phyloP scores from a whole-genome alignment of 306 rosid genomes.

The Glycine tomentella region DNA sequence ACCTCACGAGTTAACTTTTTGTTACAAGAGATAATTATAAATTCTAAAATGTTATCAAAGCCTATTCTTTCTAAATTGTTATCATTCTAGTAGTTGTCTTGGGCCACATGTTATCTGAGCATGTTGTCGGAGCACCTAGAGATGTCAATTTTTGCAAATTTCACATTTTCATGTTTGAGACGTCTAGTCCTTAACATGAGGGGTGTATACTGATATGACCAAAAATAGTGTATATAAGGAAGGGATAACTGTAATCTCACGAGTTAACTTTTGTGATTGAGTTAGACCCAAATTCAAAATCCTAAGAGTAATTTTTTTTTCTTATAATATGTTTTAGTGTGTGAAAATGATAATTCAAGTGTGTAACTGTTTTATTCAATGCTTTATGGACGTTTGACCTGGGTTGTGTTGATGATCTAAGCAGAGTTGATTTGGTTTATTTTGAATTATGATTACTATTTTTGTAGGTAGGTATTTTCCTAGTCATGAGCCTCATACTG shows the following conservation, averaged over 20 bases:
- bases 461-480: conserved; percentile 51
- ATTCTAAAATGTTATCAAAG: too few relatives aligned
- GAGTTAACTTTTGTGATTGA: background rate
- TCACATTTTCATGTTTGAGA: too few relatives aligned
- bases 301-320: background rate
- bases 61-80: too few relatives aligned
- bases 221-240: background rate
- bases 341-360: conserved; percentile 1
- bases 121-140: too few relatives aligned
- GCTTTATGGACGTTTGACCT: conserved; percentile 27
- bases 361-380: conserved; percentile 1
- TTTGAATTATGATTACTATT: conserved; percentile 29
- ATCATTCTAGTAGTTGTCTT: too few relatives aligned
- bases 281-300: background rate
- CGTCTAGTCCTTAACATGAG: background rate
- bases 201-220: background rate
- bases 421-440: conserved; percentile 48
- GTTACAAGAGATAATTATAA: too few relatives aligned
- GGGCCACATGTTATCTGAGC: too few relatives aligned
- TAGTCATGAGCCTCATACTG: conserved; percentile 50
- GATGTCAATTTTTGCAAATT: background rate
- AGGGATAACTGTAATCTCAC: too few relatives aligned
- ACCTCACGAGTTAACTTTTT: too few relatives aligned
- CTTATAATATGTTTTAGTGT: background rate
- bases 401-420: conserved; percentile 28